phyloP scores from a whole-genome alignment of 306 rosid species.

The Pyrus bretschneideri region DNA sequence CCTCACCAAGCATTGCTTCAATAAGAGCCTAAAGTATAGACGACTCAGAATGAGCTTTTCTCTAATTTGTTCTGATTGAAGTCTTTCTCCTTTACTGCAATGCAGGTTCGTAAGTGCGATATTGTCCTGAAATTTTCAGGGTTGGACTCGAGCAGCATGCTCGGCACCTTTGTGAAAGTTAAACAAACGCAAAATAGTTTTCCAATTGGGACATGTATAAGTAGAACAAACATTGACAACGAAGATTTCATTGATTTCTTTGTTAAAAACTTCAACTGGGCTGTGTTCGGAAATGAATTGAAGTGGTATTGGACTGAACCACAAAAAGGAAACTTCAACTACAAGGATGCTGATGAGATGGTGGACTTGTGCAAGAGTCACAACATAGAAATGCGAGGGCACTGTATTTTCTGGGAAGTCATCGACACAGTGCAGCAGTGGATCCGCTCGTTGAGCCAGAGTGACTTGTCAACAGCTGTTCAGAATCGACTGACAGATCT shows the following conservation, averaged over 20 bases:
- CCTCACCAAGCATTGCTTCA: background rate
- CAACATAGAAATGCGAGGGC: slow-evolving; percentile 70
- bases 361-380: slow-evolving; percentile 52
- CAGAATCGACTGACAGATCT: slow-evolving; percentile 61
- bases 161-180: slow-evolving; percentile 50
- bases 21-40: background rate
- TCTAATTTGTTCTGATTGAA: slow-evolving; percentile 1
- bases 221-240: slow-evolving; percentile 74
- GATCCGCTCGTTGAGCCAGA: slow-evolving; percentile 51
- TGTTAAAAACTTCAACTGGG: slow-evolving; percentile 82
- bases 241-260: slow-evolving; percentile 81
- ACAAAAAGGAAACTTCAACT: slow-evolving; percentile 69
- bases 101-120: slow-evolving; percentile 83
- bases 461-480: slow-evolving; percentile 58
- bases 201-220: slow-evolving; percentile 82
- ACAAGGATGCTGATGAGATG: slow-evolving; percentile 80
- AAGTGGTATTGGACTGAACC: slow-evolving; percentile 97
- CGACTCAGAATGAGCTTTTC: background rate
- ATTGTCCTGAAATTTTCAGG: slow-evolving; percentile 71
- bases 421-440: slow-evolving; percentile 63
- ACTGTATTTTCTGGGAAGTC: slow-evolving; percentile 95
- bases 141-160: slow-evolving; percentile 18
- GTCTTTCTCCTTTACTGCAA: slow-evolving; percentile 3
- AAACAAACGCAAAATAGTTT: slow-evolving; percentile 57
- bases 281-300: slow-evolving; percentile 88